Evolutionary conservation across 1,284 basidiomycete species (phyloP), one percentile per base, ranked within the genome.

Genomic region (Malassezia arunalokei): DNA sequence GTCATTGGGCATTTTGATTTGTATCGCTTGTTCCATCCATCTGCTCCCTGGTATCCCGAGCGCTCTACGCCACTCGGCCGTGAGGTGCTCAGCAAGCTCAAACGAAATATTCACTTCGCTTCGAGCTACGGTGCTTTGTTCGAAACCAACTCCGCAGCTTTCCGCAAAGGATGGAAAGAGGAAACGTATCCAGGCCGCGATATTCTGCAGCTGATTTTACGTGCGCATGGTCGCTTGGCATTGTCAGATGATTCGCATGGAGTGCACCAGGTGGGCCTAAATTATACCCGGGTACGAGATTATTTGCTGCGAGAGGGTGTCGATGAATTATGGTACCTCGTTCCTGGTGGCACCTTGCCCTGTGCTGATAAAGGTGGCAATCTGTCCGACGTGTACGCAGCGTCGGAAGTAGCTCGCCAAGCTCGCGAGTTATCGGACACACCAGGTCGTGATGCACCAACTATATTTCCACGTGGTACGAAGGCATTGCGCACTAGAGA

Each of bases 191-290:
- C 92, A 0, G 85, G 79, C 2, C 71, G 75, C 47, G 87, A 92
- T 54, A 78, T 94, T 9, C 75, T 64, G 31, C 62, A 91, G 86
- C 71, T 86, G 14, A 86, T 96, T 54, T 63, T 81, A 11, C 66
- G 77, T 15, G 71, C 78, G 33, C 79, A 79, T 6, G 92, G 92
- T 0, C 79, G 82, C 20, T 79, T 96, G 54, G 82, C 85, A 17
- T 78, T 96, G 15, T 96, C 91, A 2, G 92, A 98, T 73, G 92
- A 98, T 74, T 92, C 90, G 51, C 92, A 98, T 67, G 89, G 89
- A 0, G 84, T 87, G 1, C 79, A 82, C 35, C 82, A 83, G 14
- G 89, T 98, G 40, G 92, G 87, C 0, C 76, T 90, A 48, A 90
- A 95, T 73, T 98, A 94, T 66, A 62, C 76, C 48, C 78, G 79